Conservation (phyloP, 805 yeast genomes). For the Lipomyces oligophaga region DNA sequence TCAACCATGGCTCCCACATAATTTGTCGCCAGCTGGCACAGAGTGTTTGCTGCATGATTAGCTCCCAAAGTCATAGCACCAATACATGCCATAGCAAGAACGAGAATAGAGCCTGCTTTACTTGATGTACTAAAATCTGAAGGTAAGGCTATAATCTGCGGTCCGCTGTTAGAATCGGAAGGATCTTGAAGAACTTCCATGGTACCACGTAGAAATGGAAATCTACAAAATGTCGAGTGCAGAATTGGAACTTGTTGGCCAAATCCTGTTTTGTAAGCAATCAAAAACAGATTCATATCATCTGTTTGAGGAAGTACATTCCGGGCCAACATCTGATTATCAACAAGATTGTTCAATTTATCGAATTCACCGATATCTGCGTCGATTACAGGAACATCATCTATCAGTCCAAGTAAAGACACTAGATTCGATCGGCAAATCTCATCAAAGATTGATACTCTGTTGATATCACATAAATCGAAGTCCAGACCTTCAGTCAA, state of each 20-base stretch:
- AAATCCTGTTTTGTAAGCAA: constrained; percentile 7
- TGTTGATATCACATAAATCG: constrained; percentile 9
- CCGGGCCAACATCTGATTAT: too few species aligned
- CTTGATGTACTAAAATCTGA: background rate
- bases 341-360: too few species aligned
- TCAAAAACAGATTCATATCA: constrained; percentile 1
- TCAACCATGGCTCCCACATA: background rate
- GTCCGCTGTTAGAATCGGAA: too few species aligned
- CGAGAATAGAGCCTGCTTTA: constrained; percentile 2
- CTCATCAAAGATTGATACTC: constrained; percentile 10
- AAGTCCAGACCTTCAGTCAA: constrained; percentile 13
- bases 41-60: background rate
- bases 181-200: background rate
- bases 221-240: constrained; percentile 12
- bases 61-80: constrained; percentile 4
- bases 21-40: background rate
- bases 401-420: background rate
- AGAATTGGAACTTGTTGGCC: constrained; percentile 11
- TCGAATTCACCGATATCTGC: too few species aligned
- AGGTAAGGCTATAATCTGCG: too few species aligned
- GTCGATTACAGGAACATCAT: background rate
- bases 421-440: constrained; percentile 2
- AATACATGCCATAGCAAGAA: constrained; percentile 8
- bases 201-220: constrained; percentile 6
- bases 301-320: constrained; percentile 6